These are phyloP conservation scores for Tephrocybe rancida DNA, from an alignment of 768 basidiomycete species.

Conservation along the genomic window DNA sequence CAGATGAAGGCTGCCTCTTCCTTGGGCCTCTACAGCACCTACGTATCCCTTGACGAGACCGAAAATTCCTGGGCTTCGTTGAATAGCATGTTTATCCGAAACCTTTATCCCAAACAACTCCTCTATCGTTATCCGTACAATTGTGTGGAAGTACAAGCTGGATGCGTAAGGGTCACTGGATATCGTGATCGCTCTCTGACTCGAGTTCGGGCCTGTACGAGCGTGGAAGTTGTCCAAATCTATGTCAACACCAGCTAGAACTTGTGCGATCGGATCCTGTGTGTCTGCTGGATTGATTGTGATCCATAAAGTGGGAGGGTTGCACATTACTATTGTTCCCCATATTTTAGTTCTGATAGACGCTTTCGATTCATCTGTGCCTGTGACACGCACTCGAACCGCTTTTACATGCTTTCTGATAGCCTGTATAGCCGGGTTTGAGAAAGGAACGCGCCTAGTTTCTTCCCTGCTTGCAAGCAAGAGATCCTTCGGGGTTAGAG, in stretches of 20 bases:
- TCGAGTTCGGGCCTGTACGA: conserved; percentile 24
- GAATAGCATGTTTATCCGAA: conserved; percentile 11
- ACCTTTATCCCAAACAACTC: conserved; percentile 30
- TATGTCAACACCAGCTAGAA: conserved; percentile 43
- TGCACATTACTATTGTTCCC: conserved; percentile 28
- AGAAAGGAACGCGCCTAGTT: conserved; percentile 11
- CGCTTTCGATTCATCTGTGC: conserved; percentile 34
- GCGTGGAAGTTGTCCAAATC: conserved; percentile 39
- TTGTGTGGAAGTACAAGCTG: conserved; percentile 18
- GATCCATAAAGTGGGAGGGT: conserved; percentile 40
- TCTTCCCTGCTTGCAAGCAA: conserved; percentile 35
- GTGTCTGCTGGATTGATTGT: conserved; percentile 44
- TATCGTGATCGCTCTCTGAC: conserved; percentile 24
- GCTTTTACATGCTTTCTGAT: conserved; percentile 28
- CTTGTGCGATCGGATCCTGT: conserved; percentile 45
- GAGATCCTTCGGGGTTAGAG: conserved; percentile 30
- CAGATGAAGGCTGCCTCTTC: conserved; percentile 35
- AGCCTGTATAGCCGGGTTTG: conserved; percentile 25
- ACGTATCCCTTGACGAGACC: conserved; percentile 34
- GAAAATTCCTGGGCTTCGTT: conserved; percentile 30
- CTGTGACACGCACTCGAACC: conserved; percentile 22
- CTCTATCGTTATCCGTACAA: conserved; percentile 29
- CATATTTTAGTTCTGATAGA: conserved; percentile 35
- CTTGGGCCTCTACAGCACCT: conserved; percentile 41
- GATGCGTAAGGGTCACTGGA: conserved; percentile 31